Conservation (phyloP, 2,329 filamentous ascomycete species). For the Chrysoporthe austroafricana region DNA sequence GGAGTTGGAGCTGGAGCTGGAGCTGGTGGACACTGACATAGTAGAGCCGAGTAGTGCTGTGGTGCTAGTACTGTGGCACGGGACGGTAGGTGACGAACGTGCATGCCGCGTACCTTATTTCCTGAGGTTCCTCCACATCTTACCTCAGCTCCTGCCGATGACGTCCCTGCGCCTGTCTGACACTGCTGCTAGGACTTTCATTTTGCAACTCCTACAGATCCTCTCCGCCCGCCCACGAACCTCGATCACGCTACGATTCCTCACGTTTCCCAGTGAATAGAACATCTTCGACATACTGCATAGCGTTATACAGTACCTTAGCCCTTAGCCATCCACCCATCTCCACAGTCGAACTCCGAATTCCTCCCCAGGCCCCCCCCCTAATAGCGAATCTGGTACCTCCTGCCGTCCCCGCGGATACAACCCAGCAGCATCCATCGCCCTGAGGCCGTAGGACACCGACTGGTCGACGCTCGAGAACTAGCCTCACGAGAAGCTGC, state of each 20-base stretch:
- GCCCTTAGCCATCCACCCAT: conserved; percentile 8
- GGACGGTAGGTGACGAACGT: not conserved
- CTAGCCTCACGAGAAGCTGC: not conserved
- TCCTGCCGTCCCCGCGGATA: not conserved
- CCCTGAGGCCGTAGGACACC: not conserved
- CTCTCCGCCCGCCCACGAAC: not conserved
- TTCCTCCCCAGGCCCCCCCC: not conserved
- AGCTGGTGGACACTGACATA: not conserved
- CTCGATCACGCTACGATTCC: not conserved
- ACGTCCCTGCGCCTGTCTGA: conserved; percentile 9
- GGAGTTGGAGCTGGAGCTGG: not conserved
- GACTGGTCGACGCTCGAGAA: not conserved
- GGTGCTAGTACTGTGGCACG: not conserved
- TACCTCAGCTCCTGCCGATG: conserved; percentile 8
- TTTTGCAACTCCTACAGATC: not conserved
- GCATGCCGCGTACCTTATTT: conserved; percentile 8
- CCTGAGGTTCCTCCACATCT: conserved; percentile 12
- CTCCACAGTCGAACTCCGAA: conserved; percentile 15
- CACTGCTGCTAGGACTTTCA: not conserved
- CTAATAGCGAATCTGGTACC: not conserved
- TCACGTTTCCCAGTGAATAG: not conserved
- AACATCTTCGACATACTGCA: not conserved
- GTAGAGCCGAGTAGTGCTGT: not conserved
- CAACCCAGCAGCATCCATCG: not conserved
- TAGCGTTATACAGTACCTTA: not conserved